Percentiles rank a stretch among this genome's conserved stretches.
Conservation (phyloP, 441 rosid genomes). For the Euphorbia celastroides region DNA sequence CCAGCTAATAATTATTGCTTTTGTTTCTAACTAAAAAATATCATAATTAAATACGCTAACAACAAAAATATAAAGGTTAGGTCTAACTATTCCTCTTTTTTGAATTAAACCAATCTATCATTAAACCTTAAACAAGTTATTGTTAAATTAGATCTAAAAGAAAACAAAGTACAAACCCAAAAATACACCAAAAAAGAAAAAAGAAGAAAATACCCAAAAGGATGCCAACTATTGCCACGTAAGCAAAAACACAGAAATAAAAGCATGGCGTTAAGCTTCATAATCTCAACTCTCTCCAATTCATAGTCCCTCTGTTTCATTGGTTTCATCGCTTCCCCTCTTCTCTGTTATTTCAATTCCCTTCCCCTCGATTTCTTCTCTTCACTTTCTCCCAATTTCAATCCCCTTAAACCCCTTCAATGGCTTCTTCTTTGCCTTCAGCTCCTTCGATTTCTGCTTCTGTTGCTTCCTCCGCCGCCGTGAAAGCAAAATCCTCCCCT, state of each 20-base stretch:
- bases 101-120: too few relatives aligned
- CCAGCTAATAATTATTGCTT: too few relatives aligned
- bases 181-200: too few relatives aligned
- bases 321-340: slow-evolving; percentile 16
- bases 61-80: too few relatives aligned
- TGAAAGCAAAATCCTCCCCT: slow-evolving; percentile 15
- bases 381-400: neutral
- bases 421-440: slow-evolving; percentile 30
- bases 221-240: neutral
- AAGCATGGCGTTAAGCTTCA: neutral
- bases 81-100: too few relatives aligned
- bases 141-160: too few relatives aligned
- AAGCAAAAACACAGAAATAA: neutral
- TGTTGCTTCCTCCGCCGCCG: slow-evolving; percentile 14
- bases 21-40: too few relatives aligned
- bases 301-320: neutral
- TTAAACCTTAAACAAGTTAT: too few relatives aligned
- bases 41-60: too few relatives aligned
- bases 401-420: neutral
- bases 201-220: neutral
- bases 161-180: too few relatives aligned
- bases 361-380: neutral
- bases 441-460: slow-evolving; percentile 18
- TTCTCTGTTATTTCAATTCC: neutral
- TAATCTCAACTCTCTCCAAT: neutral